Evolutionary conservation across 164 flowering plant species (phyloP).

Genomic region (Stephania japonica): DNA sequence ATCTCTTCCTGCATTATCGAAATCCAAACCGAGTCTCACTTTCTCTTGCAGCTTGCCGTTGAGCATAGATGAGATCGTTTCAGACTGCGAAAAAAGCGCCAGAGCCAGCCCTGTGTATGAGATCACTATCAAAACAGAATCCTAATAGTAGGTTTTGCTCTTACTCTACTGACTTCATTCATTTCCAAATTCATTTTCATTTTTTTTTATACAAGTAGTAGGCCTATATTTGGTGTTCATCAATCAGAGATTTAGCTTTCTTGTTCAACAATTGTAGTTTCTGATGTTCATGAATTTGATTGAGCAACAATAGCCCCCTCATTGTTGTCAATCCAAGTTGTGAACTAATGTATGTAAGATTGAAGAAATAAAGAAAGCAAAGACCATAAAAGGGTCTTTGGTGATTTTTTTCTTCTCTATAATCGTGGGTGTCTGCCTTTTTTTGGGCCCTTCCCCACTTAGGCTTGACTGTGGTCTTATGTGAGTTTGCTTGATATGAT

Average conservation of each 20-base stretch:
- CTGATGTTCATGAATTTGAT: too few species aligned
- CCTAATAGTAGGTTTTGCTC: background rate
- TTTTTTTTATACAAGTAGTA: background rate
- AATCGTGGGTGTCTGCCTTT: background rate
- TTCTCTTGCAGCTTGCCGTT: constrained; percentile 55
- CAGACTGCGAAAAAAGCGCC: constrained; percentile 43
- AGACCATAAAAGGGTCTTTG: background rate
- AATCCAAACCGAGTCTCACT: constrained; percentile 55
- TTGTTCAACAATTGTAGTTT: background rate
- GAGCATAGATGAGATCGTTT: constrained; percentile 62
- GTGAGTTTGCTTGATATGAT: too few species aligned
- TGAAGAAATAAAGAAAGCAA: background rate
- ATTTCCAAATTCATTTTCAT: background rate
- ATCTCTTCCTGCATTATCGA: constrained; percentile 42
- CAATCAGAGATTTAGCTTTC: background rate
- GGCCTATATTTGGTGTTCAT: background rate
- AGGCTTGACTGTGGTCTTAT: too few species aligned
- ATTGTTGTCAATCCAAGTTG: background rate
- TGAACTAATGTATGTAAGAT: background rate
- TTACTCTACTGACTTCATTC: background rate
- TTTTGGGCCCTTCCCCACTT: too few species aligned
- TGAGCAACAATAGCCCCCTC: background rate
- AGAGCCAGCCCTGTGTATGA: constrained; percentile 19
- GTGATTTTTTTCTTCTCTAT: too few species aligned
- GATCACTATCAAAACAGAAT: constrained; percentile 28